Conservation (phyloP, 2,329 filamentous ascomycete genomes). For the Aureobasidium sp. region DNA sequence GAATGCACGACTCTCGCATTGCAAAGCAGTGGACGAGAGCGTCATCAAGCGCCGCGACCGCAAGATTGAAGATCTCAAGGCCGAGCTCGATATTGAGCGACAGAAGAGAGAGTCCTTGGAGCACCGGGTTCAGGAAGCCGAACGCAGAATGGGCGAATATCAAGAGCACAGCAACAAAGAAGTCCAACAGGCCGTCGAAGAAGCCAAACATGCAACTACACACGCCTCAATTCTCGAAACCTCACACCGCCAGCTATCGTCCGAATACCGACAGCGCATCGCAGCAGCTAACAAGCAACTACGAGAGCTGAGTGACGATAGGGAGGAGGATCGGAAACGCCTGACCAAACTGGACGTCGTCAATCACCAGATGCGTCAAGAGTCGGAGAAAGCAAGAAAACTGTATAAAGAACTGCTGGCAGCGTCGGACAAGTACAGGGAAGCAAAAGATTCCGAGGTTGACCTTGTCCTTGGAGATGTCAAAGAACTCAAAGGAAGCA, state of each 20-base stretch:
- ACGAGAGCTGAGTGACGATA: constrained; percentile 45
- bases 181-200: constrained; percentile 48
- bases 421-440: constrained; percentile 58
- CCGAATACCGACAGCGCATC: constrained; percentile 50
- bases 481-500: constrained; percentile 47
- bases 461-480: constrained; percentile 52
- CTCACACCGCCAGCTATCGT: constrained; percentile 61
- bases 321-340: constrained; percentile 50
- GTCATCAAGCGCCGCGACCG: constrained; percentile 64
- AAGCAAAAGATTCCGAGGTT: constrained; percentile 54
- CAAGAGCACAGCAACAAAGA: constrained; percentile 52
- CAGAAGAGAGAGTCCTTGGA: constrained; percentile 52
- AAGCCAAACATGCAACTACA: constrained; percentile 45
- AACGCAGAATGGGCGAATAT: constrained; percentile 55
- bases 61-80: constrained; percentile 61
- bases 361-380: constrained; percentile 64
- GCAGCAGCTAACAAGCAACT: constrained; percentile 41
- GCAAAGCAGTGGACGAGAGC: constrained; percentile 63
- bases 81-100: constrained; percentile 56
- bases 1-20: constrained; percentile 60
- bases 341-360: constrained; percentile 58
- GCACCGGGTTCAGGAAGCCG: constrained; percentile 52
- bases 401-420: constrained; percentile 55
- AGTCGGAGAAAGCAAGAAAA: constrained; percentile 51
- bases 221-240: constrained; percentile 61